Evolutionary conservation across 768 basidiomycete species (phyloP).

Genomic region (Leccinum aurantiacum): DNA sequence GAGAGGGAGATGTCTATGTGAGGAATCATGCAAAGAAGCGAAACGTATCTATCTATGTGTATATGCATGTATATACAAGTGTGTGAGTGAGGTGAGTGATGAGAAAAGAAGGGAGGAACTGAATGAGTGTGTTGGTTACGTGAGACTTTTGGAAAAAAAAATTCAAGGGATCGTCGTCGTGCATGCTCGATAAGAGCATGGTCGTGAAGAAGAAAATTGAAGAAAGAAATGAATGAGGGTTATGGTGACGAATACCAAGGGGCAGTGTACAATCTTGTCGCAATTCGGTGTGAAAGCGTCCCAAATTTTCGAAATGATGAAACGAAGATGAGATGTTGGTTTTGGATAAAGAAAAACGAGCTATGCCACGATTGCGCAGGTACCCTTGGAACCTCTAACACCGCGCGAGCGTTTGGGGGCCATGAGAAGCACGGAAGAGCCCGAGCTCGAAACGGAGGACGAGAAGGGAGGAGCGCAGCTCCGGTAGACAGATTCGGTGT

Average conservation of each 20-base stretch:
- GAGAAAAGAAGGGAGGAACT: constrained; percentile 6
- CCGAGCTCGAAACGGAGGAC: constrained; percentile 25
- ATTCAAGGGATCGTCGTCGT: constrained; percentile 24
- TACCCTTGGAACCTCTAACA: constrained; percentile 17
- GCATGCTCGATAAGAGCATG: constrained; percentile 21
- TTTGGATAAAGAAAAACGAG: constrained; percentile 1
- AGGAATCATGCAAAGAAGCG: constrained; percentile 25
- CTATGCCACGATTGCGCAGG: constrained; percentile 17
- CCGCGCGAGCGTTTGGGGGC: constrained; percentile 23
- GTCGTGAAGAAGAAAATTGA: constrained; percentile 6
- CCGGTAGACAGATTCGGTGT: constrained; percentile 12
- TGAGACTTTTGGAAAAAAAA: constrained; percentile 6
- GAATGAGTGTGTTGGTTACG: constrained; percentile 29
- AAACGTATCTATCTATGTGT: constrained; percentile 35
- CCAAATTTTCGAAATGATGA: constrained; percentile 11
- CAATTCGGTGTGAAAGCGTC: constrained; percentile 23
- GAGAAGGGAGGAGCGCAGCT: constrained; percentile 20
- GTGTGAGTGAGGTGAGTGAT: constrained; percentile 29
- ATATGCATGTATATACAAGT: constrained; percentile 39
- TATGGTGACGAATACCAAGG: constrained; percentile 4
- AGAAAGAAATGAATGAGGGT: background rate
- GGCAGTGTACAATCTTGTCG: constrained; percentile 18
- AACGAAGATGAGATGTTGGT: constrained; percentile 3
- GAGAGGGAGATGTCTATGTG: constrained; percentile 29
- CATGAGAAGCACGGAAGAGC: constrained; percentile 33